These are phyloP conservation scores for Aegilops tauschii DNA, from an alignment of 176 grass and related monocot species.

Conservation along the genomic window DNA sequence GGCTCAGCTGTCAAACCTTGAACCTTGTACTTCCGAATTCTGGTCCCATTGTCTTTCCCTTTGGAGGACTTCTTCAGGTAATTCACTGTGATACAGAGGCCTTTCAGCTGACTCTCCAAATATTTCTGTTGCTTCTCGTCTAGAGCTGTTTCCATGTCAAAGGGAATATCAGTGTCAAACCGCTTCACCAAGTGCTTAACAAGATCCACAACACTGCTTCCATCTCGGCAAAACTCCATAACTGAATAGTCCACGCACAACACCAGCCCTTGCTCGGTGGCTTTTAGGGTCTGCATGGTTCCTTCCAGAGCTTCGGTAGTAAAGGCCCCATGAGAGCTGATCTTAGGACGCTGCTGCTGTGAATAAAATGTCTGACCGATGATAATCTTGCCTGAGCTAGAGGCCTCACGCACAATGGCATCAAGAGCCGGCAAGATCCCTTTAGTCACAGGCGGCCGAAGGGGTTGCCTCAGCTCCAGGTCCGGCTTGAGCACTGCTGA, in stretches of 20 bases:
- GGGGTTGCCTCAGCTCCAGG: slow-evolving; percentile 28
- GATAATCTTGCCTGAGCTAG: slow-evolving; percentile 30
- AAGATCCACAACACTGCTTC: slow-evolving; percentile 18
- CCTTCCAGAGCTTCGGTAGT: slow-evolving; percentile 32
- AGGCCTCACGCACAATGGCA: slow-evolving; percentile 51
- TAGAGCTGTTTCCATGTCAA: background rate
- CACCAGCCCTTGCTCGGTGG: slow-evolving; percentile 33
- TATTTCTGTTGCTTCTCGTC: background rate
- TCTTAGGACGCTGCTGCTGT: background rate
- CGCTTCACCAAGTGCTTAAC: background rate
- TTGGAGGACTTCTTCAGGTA: slow-evolving; percentile 11
- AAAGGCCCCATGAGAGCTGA: background rate
- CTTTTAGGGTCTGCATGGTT: slow-evolving; percentile 34
- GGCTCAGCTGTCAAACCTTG: slow-evolving; percentile 32
- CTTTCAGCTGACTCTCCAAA: slow-evolving; percentile 26
- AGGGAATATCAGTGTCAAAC: background rate
- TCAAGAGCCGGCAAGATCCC: slow-evolving; percentile 44
- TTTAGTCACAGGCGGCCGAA: slow-evolving; percentile 16
- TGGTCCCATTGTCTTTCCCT: background rate
- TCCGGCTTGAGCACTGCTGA: slow-evolving; percentile 31
- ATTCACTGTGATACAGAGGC: slow-evolving; percentile 39
- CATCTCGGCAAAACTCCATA: slow-evolving; percentile 41
- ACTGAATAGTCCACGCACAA: slow-evolving; percentile 38
- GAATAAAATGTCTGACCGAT: slow-evolving; percentile 46
- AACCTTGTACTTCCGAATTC: slow-evolving; percentile 43